Evolutionary conservation across 352 stramenopile species (phyloP), one percentile per base, ranked within the genome.

Genomic region (Plasmopara muralis): DNA sequence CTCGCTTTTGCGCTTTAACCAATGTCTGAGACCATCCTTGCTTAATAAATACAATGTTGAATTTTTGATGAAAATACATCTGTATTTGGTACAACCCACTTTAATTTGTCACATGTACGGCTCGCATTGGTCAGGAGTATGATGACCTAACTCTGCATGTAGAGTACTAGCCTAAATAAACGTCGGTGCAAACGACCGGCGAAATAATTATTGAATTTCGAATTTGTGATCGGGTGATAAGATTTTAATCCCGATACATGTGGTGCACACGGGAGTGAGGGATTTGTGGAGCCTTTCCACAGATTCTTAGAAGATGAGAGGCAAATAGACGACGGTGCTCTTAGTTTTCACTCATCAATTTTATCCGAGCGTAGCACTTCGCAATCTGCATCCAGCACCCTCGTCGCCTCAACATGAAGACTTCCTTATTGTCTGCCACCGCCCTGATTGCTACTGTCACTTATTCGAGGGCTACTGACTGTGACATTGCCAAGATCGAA

Each of bases 401-500:
- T 42, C 45, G 13, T 7, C 12, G 4, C 15, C 12, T 4, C 33
- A 66, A 40, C 7, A 74, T 74, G 65, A 70, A 74, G 61, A 57
- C 65, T 15, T 45, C 44, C 20, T 56, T 52, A 25, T 12, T 67
- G 20, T 56, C 61, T 30, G 56, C 43, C 4, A 34, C 66, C 29
- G 62, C 53, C n/a, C 47, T 68, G 4, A 43, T 66, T 16, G 48
- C 49, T 14, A 51, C 50, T 10, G 54, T 55, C 28, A 65, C 67
- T 9, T 58, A 71, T 37, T 64, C 58, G 13, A 51, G 42, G 20
- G 60, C 62, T 28, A 50, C 63, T 16, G 61, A 76, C 25, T 87
- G 77, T 43, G 72, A 87, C 38, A 66, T 85, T 46, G 37, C 25
- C 38, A 65, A 64, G 31, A 87, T 87, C 49, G 52, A 85, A 53